A percentile compares a stretch with the other conserved stretches of the same genome.
Evolutionary conservation across 352 stramenopile species (phyloP).

Genomic region (Saprolegnia diclina): DNA sequence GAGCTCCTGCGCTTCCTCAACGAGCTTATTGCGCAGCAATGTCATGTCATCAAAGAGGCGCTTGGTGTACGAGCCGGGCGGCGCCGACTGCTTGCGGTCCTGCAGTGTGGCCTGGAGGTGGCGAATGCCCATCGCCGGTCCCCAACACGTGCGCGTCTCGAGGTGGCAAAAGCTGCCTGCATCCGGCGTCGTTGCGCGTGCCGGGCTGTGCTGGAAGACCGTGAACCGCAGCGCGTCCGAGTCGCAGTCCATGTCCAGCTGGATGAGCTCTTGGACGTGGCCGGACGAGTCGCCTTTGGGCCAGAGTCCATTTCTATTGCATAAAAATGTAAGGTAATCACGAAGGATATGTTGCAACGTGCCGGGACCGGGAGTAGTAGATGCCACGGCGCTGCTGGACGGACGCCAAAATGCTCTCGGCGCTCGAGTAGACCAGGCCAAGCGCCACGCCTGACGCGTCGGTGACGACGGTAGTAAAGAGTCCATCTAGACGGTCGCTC

Average conservation of each 20-base stretch:
- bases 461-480: conserved; percentile 93
- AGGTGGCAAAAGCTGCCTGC: conserved; percentile 75
- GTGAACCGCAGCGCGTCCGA: conserved; percentile 93
- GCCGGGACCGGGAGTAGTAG: conserved; percentile 92
- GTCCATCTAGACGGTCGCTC: conserved; percentile 84
- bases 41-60: conserved; percentile 89
- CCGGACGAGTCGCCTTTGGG: conserved; percentile 95
- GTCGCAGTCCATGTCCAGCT: conserved; percentile 94
- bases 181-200: neutral
- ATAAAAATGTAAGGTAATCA: no score
- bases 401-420: conserved; percentile 86
- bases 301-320: conserved; percentile 66
- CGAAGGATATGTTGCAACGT: conserved; percentile 3
- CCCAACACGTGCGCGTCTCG: conserved; percentile 93
- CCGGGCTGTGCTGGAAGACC: conserved; percentile 71
- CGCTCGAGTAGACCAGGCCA: conserved; percentile 93
- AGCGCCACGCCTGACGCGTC: conserved; percentile 76
- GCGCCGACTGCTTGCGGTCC: conserved; percentile 79
- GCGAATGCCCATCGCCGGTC: conserved; percentile 73
- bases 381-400: conserved; percentile 86
- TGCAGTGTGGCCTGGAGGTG: conserved; percentile 87
- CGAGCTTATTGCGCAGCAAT: conserved; percentile 93
- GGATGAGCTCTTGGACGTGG: conserved; percentile 89
- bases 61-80: conserved; percentile 95
- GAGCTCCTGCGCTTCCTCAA: conserved; percentile 95